Evolutionary conservation across 2,329 filamentous ascomycete species (phyloP).

Genomic region (Xylaria sp.): DNA sequence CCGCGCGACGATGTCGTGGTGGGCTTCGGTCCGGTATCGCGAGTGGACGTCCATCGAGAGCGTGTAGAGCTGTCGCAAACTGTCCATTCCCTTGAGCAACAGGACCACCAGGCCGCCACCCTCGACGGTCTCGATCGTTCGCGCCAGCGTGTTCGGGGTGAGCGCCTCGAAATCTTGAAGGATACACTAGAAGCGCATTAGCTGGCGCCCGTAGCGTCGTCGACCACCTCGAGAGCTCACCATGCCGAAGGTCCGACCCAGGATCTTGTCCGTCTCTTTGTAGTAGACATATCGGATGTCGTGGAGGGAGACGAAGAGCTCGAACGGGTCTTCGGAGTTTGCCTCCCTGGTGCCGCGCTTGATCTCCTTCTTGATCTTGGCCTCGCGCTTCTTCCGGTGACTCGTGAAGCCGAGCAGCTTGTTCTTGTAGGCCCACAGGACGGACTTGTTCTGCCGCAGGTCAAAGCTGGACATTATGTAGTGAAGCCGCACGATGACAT

Average conservation of each 20-base stretch:
- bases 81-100: conserved; percentile 93
- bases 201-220: background rate
- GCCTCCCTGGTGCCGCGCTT: conserved; percentile 91
- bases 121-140: conserved; percentile 96
- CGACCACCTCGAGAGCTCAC: conserved; percentile 8
- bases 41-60: conserved; percentile 98
- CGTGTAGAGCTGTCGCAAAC: conserved; percentile 95
- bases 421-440: conserved; percentile 98
- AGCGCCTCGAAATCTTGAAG: conserved; percentile 97
- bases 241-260: conserved; percentile 98
- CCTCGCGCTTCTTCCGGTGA: conserved; percentile 96
- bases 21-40: conserved; percentile 92
- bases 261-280: conserved; percentile 98
- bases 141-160: conserved; percentile 92
- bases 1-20: conserved; percentile 89
- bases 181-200: conserved; percentile 64
- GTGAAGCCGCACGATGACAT: conserved; percentile 93
- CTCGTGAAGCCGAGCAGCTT: conserved; percentile 92
- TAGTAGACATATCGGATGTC: conserved; percentile 99
- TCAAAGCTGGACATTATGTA: conserved; percentile 90
- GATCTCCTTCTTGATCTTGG: conserved; percentile 98
- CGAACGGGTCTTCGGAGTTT: conserved; percentile 93
- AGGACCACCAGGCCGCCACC: conserved; percentile 90
- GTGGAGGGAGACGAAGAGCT: conserved; percentile 93
- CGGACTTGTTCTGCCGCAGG: conserved; percentile 92